Evolutionary conservation across 768 basidiomycete genomes (phyloP).

Genomic region (Mrakia blollopis): DNA sequence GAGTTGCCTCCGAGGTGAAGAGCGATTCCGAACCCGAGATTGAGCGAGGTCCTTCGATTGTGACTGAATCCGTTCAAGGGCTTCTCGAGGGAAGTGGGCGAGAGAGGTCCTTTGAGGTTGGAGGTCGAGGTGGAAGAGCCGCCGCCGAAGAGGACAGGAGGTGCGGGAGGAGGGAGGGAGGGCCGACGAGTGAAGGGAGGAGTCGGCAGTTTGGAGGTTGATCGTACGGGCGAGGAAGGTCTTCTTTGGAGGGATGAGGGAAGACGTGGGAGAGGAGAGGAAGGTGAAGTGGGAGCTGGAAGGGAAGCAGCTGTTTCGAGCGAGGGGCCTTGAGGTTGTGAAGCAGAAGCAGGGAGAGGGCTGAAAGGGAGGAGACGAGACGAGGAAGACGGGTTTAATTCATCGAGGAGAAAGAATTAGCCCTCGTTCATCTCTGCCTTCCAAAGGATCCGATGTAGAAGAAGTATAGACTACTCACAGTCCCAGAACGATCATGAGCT

Average conservation of each 20-base stretch:
- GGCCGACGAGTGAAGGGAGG: background rate
- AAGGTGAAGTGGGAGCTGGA: background rate
- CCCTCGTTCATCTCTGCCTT: no score
- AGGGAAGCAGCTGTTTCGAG: background rate
- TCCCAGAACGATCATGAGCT: background rate
- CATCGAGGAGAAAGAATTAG: background rate
- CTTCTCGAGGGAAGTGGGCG: background rate
- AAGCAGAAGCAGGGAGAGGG: background rate
- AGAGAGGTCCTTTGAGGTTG: background rate
- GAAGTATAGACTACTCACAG: background rate
- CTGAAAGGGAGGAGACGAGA: slow-evolving; percentile 2
- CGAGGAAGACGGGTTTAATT: background rate
- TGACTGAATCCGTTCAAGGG: background rate
- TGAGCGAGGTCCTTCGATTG: slow-evolving; percentile 7
- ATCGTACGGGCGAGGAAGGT: background rate
- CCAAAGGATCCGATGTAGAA: background rate
- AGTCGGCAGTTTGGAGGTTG: background rate
- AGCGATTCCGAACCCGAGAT: background rate
- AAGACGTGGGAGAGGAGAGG: background rate
- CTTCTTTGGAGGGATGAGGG: background rate
- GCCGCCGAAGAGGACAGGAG: background rate
- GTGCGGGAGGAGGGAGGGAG: background rate
- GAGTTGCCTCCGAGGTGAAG: slow-evolving; percentile 2
- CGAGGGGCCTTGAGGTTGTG: background rate
- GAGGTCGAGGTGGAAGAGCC: background rate